Conservation (phyloP, 495 filamentous ascomycete species). For the Penicillium cinerascens region DNA sequence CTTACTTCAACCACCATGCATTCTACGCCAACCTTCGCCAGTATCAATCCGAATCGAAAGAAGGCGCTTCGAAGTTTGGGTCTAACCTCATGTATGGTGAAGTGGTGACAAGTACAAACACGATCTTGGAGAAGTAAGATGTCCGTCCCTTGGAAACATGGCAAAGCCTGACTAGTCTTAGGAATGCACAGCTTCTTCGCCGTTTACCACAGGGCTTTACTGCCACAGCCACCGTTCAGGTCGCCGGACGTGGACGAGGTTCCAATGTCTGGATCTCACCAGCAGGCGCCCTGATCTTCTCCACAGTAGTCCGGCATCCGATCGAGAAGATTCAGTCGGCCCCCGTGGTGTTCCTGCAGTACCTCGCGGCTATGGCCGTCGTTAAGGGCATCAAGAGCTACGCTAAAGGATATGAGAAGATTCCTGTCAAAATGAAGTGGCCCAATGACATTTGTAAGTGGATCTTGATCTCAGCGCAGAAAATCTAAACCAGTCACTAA, state of each 20-base stretch:
- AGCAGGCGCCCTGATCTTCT: conserved; percentile 80
- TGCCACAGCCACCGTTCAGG: conserved; percentile 84
- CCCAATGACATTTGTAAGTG: conserved; percentile 83
- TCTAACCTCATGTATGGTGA: conserved; percentile 81
- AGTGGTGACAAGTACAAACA: conserved; percentile 91
- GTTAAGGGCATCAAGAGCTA: conserved; percentile 82
- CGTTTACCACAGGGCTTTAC: conserved; percentile 80
- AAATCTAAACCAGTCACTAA: not conserved
- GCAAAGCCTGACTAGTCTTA: conserved; percentile 29
- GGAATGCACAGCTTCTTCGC: conserved; percentile 73
- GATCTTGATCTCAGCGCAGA: not conserved
- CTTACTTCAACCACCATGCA: conserved; percentile 80
- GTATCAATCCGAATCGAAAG: conserved; percentile 56
- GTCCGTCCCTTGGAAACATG: too few species aligned
- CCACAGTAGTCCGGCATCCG: conserved; percentile 77
- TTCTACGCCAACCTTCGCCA: conserved; percentile 70
- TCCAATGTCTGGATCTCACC: conserved; percentile 95
- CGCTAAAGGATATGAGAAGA: conserved; percentile 62
- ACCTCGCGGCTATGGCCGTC: conserved; percentile 86
- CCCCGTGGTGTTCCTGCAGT: conserved; percentile 92
- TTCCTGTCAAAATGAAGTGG: conserved; percentile 92
- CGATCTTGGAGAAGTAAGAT: conserved; percentile 82
- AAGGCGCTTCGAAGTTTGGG: conserved; percentile 65
- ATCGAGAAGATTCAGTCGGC: conserved; percentile 65
- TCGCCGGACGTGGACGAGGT: conserved; percentile 88